These are phyloP conservation scores for Tephrocybe sp. DNA, from an alignment of 768 basidiomycete species.

Conservation along the genomic window DNA sequence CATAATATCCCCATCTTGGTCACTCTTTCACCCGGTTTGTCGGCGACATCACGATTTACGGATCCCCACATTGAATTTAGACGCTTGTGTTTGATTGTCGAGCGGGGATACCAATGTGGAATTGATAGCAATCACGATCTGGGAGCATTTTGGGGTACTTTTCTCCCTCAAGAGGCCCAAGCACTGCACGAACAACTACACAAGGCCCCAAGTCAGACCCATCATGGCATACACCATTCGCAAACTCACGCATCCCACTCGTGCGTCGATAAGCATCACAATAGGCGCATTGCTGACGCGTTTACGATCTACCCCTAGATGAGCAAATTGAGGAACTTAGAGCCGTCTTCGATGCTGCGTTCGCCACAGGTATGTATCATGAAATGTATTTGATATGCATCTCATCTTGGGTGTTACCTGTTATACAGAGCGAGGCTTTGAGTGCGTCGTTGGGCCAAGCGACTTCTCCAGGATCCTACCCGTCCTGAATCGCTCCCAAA, in stretches of 20 bases:
- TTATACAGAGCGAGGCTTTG: conserved; percentile 4
- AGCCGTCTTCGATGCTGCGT: conserved; percentile 7
- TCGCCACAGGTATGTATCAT: conserved; percentile 1
- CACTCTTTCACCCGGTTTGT: neutral
- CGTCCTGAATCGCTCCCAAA: conserved; percentile 7
- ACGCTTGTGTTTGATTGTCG: neutral
- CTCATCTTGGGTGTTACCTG: neutral
- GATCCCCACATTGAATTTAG: neutral
- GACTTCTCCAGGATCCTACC: neutral
- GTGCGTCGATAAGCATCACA: neutral
- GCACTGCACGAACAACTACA: neutral
- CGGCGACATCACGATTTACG: neutral
- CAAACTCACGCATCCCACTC: conserved; percentile 4
- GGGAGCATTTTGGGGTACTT: neutral
- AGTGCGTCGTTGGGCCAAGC: conserved; percentile 5
- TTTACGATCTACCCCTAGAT: neutral
- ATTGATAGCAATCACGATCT: neutral
- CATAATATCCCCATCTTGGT: too few species aligned
- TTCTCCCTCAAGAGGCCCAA: neutral
- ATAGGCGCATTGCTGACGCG: neutral
- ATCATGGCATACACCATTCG: conserved; percentile 10
- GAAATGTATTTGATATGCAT: neutral
- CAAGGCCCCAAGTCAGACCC: neutral
- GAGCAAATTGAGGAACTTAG: conserved; percentile 8
- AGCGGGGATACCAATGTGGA: neutral